Conservation (phyloP, 306 rosid species). For the Quercus dentata region DNA sequence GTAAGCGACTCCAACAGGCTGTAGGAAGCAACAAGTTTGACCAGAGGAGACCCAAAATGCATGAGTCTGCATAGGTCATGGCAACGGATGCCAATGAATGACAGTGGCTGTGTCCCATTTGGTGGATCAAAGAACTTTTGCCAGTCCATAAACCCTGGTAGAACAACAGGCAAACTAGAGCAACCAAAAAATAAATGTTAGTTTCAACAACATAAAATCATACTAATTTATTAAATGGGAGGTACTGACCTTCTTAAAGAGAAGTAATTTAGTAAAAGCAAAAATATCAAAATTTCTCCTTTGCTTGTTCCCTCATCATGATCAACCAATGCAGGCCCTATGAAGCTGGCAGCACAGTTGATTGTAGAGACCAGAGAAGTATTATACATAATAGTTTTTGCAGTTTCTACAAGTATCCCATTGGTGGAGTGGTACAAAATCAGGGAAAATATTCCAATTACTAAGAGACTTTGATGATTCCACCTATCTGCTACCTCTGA, state of each 20-base stretch:
- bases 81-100: constrained; percentile 63
- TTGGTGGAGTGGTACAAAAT: constrained; percentile 68
- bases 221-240: background rate
- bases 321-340: constrained; percentile 82
- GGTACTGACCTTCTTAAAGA: constrained; percentile 55
- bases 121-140: constrained; percentile 49
- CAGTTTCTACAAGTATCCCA: constrained; percentile 60
- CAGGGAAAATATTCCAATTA: constrained; percentile 62
- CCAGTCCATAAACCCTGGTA: constrained; percentile 78
- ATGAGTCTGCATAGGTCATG: constrained; percentile 81
- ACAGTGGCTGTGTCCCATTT: constrained; percentile 39
- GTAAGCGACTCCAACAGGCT: constrained; percentile 65
- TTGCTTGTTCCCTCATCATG: constrained; percentile 56
- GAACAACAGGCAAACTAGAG: constrained; percentile 57
- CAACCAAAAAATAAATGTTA: constrained; percentile 4
- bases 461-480: constrained; percentile 51
- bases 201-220: constrained; percentile 15
- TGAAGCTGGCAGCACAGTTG: constrained; percentile 55
- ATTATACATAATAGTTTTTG: constrained; percentile 64
- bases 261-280: constrained; percentile 69
- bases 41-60: constrained; percentile 69
- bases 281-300: constrained; percentile 50
- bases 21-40: constrained; percentile 70
- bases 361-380: constrained; percentile 45
- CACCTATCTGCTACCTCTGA: constrained; percentile 35